A percentile compares a stretch with the other conserved stretches of the same genome.
These are phyloP conservation scores for Sparassis latifolia DNA, from an alignment of 1,284 basidiomycete genomes.

Conservation along the genomic window DNA sequence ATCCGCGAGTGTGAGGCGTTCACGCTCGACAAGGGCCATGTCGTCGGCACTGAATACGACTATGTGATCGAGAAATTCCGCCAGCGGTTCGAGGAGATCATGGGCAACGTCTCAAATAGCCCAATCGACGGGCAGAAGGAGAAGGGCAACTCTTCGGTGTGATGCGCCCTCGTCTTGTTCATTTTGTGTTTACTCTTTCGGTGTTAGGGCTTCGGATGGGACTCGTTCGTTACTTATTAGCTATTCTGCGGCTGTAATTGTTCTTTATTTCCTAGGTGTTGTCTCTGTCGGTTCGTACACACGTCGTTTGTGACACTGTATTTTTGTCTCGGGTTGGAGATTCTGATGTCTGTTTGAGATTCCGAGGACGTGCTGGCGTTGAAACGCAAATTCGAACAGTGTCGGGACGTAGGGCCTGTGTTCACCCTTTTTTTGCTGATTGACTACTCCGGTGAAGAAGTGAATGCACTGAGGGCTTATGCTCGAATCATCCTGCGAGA, in stretches of 20 bases:
- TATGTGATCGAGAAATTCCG: constrained; percentile 22
- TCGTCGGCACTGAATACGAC: constrained; percentile 20
- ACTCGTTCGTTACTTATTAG: background rate
- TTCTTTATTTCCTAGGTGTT: too few relatives aligned
- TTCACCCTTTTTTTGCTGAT: too few relatives aligned
- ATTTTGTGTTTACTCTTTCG: background rate
- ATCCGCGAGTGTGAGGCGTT: constrained; percentile 54
- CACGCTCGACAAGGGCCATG: constrained; percentile 48
- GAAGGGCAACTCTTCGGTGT: constrained; percentile 1
- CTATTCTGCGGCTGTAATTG: background rate
- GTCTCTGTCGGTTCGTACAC: too few relatives aligned
- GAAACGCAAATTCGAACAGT: background rate
- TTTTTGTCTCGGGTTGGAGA: too few relatives aligned
- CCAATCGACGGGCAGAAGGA: constrained; percentile 11
- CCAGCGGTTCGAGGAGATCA: constrained; percentile 26
- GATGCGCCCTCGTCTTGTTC: constrained; percentile 6
- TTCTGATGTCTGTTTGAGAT: too few relatives aligned
- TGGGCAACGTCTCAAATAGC: constrained; percentile 20
- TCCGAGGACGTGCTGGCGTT: too few relatives aligned
- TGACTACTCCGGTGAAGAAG: too few relatives aligned
- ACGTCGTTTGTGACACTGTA: too few relatives aligned
- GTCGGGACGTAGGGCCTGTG: background rate
- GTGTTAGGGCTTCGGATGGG: background rate
- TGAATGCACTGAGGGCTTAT: too few relatives aligned
- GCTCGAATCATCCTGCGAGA: too few relatives aligned